Evolutionary conservation across 192 early-diverging fungal species (phyloP), one percentile per base, ranked within the genome.

Genomic region (Gorgonomyces haynaldii): DNA sequence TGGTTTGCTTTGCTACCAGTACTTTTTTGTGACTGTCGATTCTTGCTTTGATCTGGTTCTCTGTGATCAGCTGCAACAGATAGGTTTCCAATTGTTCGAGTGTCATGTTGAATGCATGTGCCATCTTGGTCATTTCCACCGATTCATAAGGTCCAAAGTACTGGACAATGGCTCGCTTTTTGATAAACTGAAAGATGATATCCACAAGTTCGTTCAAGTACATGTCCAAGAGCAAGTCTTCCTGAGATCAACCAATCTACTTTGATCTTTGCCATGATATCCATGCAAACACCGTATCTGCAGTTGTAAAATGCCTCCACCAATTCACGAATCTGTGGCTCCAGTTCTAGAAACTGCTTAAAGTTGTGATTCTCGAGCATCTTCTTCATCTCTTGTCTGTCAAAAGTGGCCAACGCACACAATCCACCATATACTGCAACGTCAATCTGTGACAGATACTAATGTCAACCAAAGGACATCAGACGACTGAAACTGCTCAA

Each of bases 1-100:
- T 77, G 28, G 74, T 57, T 35, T 72, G 66, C 52, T 83, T 85
- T n/a, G 76, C n/a, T n/a, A 64, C 15, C 12, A 25, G n/a, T 32
- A 87, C 83, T 78, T 91, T 91, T 60, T 83, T 79, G 57, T 89
- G 83, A 50, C 79, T 85, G 57, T 91, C 89, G 45, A 91, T 88
- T 30, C 87, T 52, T 13, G 82, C 87, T 38, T 79, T 54, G 35
- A 91, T 81, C 23, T 79, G 55, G 30, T 81, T 79, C 22, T 76
- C 71, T n/a, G 64, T 65, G 45, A 91, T 89, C 27, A 91, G 54
- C 4, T 41, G 55, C 1, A 73, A 79, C 23, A 89, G 49, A 55
- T 89, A 81, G 5, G 50, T 43, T 57, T 91, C 87, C n/a, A 90
- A 38, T 1, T 62, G 53, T 26, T 65, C 43, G 0, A 89, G 67